phyloP scores from a whole-genome alignment of 2,329 filamentous ascomycete genomes.

The Microdochium nivale region DNA sequence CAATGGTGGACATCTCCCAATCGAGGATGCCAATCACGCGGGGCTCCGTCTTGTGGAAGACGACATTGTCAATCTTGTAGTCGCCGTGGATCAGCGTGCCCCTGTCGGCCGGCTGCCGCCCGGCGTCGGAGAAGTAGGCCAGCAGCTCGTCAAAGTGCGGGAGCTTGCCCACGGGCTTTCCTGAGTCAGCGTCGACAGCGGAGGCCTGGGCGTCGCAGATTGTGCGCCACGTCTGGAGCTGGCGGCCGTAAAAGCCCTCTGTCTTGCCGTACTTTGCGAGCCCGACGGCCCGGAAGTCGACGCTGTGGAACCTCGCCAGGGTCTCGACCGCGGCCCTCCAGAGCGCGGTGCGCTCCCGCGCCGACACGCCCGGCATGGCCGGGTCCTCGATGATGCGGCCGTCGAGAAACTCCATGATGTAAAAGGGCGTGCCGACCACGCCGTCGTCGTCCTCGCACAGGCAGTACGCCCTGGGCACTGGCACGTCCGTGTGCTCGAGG shows the following conservation, averaged over 20 bases:
- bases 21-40: constrained; percentile 89
- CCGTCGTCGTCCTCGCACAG: constrained; percentile 72
- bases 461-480: constrained; percentile 74
- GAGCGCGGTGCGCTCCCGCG: constrained; percentile 65
- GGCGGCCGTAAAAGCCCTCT: constrained; percentile 74
- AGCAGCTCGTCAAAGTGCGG: constrained; percentile 78
- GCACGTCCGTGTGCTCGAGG: constrained; percentile 68
- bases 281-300: constrained; percentile 57
- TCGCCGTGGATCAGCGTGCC: constrained; percentile 84
- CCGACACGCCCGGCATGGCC: constrained; percentile 62
- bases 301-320: constrained; percentile 75
- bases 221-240: constrained; percentile 73
- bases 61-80: constrained; percentile 88
- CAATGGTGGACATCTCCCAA: constrained; percentile 98
- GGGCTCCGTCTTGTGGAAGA: constrained; percentile 84
- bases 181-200: constrained; percentile 68
- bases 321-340: constrained; percentile 81
- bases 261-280: constrained; percentile 66
- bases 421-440: constrained; percentile 85
- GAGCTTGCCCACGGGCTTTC: constrained; percentile 68
- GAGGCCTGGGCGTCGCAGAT: constrained; percentile 73
- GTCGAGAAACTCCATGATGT: constrained; percentile 93
- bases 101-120: constrained; percentile 66
- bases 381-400: constrained; percentile 91
- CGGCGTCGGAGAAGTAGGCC: constrained; percentile 63